Percentiles rank a stretch among this genome's conserved stretches.
These are phyloP conservation scores for Chlorella sp. DNA, from an alignment of 139 green algal species.

Conservation along the genomic window DNA sequence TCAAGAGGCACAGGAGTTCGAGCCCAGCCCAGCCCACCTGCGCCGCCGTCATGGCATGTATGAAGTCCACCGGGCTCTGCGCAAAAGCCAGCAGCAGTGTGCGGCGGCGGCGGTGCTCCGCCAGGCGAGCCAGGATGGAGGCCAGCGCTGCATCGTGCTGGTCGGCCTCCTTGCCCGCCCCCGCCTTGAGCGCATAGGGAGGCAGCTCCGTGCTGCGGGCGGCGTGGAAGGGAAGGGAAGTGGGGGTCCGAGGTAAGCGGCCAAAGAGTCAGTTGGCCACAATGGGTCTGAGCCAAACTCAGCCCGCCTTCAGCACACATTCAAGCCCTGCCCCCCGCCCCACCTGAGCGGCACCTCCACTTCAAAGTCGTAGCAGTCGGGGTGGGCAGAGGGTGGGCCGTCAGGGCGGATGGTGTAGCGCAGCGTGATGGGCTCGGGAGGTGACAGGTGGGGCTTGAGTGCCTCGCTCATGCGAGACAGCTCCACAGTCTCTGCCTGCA, in stretches of 20 bases:
- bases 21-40: no score
- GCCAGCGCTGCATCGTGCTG: constrained; percentile 33
- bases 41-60: constrained; percentile 76
- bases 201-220: constrained; percentile 33
- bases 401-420: constrained; percentile 11
- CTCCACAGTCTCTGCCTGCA: neutral
- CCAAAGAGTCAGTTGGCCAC: no score
- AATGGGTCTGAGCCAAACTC: no score
- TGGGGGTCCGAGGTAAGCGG: no score
- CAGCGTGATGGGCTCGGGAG: neutral
- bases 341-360: constrained; percentile 55
- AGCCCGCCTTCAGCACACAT: no score
- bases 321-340: no score
- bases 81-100: constrained; percentile 81
- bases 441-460: constrained; percentile 9
- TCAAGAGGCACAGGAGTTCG: neutral
- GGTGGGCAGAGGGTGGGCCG: constrained; percentile 31
- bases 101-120: constrained; percentile 68
- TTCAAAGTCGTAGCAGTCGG: constrained; percentile 68
- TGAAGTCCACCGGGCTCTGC: constrained; percentile 79
- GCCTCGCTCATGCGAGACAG: neutral
- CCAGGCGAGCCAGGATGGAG: constrained; percentile 9
- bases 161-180: neutral
- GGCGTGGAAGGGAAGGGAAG: neutral
- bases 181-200: constrained; percentile 14